Base-by-base conservation (phyloP, 2,329 filamentous ascomycete species). In the Paecilomyces sp. region DNA sequence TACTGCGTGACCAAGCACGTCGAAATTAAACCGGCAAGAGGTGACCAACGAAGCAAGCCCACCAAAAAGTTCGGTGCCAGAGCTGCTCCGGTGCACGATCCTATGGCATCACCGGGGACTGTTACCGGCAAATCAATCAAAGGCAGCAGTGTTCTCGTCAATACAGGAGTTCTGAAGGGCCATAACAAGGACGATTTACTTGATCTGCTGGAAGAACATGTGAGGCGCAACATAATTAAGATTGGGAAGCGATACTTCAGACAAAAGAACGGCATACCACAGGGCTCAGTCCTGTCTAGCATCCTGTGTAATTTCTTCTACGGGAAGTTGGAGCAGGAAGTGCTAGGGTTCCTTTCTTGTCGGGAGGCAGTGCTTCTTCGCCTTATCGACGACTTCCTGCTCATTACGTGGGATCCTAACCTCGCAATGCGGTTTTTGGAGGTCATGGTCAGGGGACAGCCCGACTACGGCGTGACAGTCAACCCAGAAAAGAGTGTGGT, bases 271-370 rank as follows among this genome's bases (percentile, higher is more conserved):
- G 94, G 94, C 13, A 97, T 99, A 47, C 92, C 94, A 0, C 94
- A 99, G 73, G 94, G 94, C 7, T 97, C 92, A 0, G 83, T 97
- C 1, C 72, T 99, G 4, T 97, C 92, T 0, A 90, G 88, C 52
- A 80, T 92, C 50, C 80, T 99, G 4, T 97, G 94, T 80, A 97
- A 92, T 75, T 93, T 96, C 75, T 97, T 97, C 74, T 99, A 99
- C 70, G 92, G 90, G 5, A 87, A 94, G 63, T 83, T 97, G 1
- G 94, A 99, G 73, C 76, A 76, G 6, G 80, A 86, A 28, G 78
- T 88, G 13, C 79, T 97, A 2, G 70, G 69, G 0, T 97, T 97
- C 69, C 75, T 94, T 1, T 66, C 79, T 15, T 68, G 76, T 0
- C 69, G 73, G n/a, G 78, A 88, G 34, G 88, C 84, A 55, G 74